These are phyloP conservation scores for Hymenoscyphus repandus DNA, from an alignment of 2,329 filamentous ascomycete genomes.

Conservation along the genomic window DNA sequence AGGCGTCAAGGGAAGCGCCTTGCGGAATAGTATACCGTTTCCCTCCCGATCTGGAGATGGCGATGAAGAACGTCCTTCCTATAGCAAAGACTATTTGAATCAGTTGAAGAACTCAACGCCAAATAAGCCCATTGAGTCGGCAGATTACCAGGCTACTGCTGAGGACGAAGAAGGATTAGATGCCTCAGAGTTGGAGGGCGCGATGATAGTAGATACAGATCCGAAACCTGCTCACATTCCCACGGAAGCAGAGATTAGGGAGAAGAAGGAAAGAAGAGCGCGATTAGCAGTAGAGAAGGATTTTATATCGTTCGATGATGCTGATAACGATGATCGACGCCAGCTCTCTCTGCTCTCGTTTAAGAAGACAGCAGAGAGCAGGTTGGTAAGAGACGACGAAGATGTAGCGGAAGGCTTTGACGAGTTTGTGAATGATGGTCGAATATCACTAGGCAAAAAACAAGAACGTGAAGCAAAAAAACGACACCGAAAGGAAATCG, in stretches of 20 bases:
- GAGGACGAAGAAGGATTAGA: slow-evolving; percentile 53
- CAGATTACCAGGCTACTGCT: slow-evolving; percentile 38
- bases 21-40: slow-evolving; percentile 45
- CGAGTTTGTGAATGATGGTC: slow-evolving; percentile 80
- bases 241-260: slow-evolving; percentile 77
- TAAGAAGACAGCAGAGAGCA: slow-evolving; percentile 63
- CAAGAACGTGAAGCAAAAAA: slow-evolving; percentile 68
- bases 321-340: slow-evolving; percentile 40
- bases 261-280: slow-evolving; percentile 86
- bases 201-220: slow-evolving; percentile 54
- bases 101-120: slow-evolving; percentile 84
- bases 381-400: slow-evolving; percentile 80
- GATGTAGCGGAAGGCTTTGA: slow-evolving; percentile 93
- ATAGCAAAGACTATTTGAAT: slow-evolving; percentile 80
- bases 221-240: slow-evolving; percentile 52
- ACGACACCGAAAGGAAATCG: slow-evolving; percentile 71
- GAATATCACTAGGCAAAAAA: slow-evolving; percentile 70
- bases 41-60: slow-evolving; percentile 37
- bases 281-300: slow-evolving; percentile 70
- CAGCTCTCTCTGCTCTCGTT: slow-evolving; percentile 38
- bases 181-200: slow-evolving; percentile 56
- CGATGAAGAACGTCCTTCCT: slow-evolving; percentile 68
- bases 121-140: slow-evolving; percentile 65
- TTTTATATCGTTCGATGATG: slow-evolving; percentile 59
- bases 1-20: slow-evolving; percentile 62